These are phyloP conservation scores for Umbelopsis isabellina DNA, from an alignment of 192 early-diverging fungal genomes.

Conservation along the genomic window DNA sequence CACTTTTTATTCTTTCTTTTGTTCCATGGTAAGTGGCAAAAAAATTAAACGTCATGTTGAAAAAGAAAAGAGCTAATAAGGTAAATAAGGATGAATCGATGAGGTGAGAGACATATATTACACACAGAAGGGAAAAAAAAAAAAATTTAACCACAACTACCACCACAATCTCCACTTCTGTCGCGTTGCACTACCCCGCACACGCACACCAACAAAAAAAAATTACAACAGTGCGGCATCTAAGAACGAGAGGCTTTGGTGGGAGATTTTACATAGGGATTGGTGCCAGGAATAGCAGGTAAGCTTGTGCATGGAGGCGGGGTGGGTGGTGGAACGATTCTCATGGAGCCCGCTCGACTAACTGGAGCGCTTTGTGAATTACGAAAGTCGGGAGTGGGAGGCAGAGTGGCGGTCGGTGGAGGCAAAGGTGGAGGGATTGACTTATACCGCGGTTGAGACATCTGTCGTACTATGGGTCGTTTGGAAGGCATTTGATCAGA, in stretches of 20 bases:
- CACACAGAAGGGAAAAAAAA: neutral
- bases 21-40: neutral
- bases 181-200: too few species aligned
- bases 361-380: neutral
- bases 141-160: too few species aligned
- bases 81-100: neutral
- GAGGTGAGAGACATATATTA: neutral
- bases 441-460: slow-evolving; percentile 2
- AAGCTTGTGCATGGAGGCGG: slow-evolving; percentile 20
- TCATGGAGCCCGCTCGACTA: neutral
- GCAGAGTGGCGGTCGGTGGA: neutral
- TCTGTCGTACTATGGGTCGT: neutral
- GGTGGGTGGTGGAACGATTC: slow-evolving; percentile 10
- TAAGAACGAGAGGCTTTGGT: slow-evolving; percentile 6
- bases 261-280: slow-evolving; percentile 8
- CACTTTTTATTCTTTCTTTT: too few species aligned
- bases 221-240: neutral
- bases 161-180: too few species aligned
- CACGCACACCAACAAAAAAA: too few species aligned
- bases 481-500: neutral
- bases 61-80: neutral
- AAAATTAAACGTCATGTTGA: neutral
- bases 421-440: neutral
- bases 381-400: neutral
- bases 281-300: slow-evolving; percentile 11